These are phyloP conservation scores for Gracilariopsis chorda DNA, from an alignment of 23 red algal species.

Conservation along the genomic window DNA sequence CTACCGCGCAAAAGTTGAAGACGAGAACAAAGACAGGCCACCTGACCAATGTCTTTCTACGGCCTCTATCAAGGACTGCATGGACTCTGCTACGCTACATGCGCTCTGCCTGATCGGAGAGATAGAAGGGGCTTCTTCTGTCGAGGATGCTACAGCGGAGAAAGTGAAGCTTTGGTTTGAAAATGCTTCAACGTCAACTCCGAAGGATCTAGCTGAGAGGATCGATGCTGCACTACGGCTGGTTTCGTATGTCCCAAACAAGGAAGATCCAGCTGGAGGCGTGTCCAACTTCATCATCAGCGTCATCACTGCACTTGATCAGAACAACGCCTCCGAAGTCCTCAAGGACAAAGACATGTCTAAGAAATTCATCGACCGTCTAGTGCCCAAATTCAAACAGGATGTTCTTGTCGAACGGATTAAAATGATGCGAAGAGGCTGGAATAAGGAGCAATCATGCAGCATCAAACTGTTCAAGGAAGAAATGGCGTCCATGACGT, in stretches of 20 bases:
- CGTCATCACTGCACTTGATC: neutral
- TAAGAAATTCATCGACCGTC: too few relatives aligned
- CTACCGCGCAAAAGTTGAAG: neutral
- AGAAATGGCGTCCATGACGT: neutral
- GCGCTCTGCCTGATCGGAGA: conserved; percentile 26
- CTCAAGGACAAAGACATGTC: neutral
- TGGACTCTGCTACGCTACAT: neutral
- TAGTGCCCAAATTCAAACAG: too few relatives aligned
- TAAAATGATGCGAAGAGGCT: neutral
- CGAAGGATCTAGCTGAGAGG: neutral
- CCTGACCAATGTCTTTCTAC: neutral
- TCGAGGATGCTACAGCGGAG: too few relatives aligned
- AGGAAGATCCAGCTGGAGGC: neutral
- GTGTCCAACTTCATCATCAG: neutral
- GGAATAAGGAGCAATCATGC: conserved; percentile 7
- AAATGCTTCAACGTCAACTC: too few relatives aligned
- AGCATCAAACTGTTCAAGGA: conserved; percentile 20
- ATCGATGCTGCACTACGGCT: neutral
- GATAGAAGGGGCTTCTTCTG: conserved; percentile 17
- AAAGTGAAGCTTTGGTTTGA: too few relatives aligned
- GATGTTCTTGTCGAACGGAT: neutral
- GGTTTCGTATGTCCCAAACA: neutral
- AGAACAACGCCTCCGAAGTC: neutral
- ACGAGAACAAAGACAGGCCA: neutral
- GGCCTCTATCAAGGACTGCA: too few relatives aligned